These are phyloP conservation scores for Hypoxylon sp. DNA, from an alignment of 2,329 filamentous ascomycete genomes.

Conservation along the genomic window DNA sequence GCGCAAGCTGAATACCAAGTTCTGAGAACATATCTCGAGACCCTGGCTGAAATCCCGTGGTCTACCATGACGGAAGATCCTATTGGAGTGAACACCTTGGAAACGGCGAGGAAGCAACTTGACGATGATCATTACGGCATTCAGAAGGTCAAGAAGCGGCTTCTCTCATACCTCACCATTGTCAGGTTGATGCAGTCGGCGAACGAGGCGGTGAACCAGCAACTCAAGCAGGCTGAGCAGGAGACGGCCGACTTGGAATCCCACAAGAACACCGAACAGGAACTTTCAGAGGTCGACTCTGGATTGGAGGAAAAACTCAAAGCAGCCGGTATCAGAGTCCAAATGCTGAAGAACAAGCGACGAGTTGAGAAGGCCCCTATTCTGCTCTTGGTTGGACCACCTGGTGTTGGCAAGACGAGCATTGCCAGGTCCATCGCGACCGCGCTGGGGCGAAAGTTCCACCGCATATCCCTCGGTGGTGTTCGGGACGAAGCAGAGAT, in stretches of 20 bases:
- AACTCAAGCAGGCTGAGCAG: constrained; percentile 74
- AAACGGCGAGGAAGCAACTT: constrained; percentile 83
- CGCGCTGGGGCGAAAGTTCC: constrained; percentile 92
- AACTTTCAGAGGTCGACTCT: constrained; percentile 45
- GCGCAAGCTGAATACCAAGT: constrained; percentile 97
- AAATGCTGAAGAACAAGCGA: constrained; percentile 79
- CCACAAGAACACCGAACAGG: constrained; percentile 48
- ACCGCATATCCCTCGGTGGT: constrained; percentile 94
- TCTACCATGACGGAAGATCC: constrained; percentile 83
- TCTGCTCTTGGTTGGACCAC: constrained; percentile 88
- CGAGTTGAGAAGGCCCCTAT: constrained; percentile 97
- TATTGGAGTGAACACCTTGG: constrained; percentile 80
- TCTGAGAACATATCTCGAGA: constrained; percentile 91
- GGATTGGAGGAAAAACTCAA: constrained; percentile 52
- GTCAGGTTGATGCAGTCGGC: constrained; percentile 91
- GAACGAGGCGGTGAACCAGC: constrained; percentile 81
- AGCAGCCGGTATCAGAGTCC: constrained; percentile 68
- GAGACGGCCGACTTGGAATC: constrained; percentile 57
- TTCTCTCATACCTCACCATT: constrained; percentile 96
- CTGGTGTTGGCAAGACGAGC: constrained; percentile 95
- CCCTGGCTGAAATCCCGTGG: constrained; percentile 94
- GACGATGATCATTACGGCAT: constrained; percentile 97
- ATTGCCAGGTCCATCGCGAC: constrained; percentile 92
- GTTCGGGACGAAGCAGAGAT: constrained; percentile 98
- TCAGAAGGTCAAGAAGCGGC: constrained; percentile 94